Evolutionary conservation across 2,329 filamentous ascomycete genomes (phyloP).

Genomic region (Alternaria sp.): DNA sequence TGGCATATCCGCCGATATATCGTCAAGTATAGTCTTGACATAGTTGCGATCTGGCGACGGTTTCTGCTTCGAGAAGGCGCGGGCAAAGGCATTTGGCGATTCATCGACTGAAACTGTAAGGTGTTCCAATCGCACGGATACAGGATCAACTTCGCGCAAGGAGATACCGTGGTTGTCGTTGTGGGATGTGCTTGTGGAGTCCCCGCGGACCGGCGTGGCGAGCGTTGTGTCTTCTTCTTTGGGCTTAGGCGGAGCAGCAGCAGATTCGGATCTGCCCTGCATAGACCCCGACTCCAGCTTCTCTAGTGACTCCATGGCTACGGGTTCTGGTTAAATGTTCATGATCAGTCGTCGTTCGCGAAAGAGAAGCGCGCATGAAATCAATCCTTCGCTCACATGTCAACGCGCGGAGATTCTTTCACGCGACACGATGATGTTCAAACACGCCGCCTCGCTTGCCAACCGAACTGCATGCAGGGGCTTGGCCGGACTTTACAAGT

Average conservation of each 20-base stretch:
- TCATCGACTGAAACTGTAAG: conserved; percentile 67
- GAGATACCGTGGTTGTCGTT: conserved; percentile 46
- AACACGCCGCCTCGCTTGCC: conserved; percentile 29
- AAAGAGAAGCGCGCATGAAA: conserved; percentile 12
- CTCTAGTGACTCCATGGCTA: conserved; percentile 26
- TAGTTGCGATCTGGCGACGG: conserved; percentile 31
- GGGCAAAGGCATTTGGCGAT: conserved; percentile 54
- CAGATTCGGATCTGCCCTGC: background rate
- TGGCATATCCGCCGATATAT: conserved; percentile 70
- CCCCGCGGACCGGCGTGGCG: conserved; percentile 22
- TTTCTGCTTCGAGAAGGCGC: conserved; percentile 39
- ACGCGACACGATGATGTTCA: conserved; percentile 4
- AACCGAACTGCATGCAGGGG: conserved; percentile 28
- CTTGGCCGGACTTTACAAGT: conserved; percentile 10
- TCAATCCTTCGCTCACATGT: conserved; percentile 8
- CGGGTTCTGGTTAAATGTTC: conserved; percentile 13
- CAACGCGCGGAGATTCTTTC: conserved; percentile 6
- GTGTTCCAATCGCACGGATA: conserved; percentile 63
- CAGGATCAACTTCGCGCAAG: conserved; percentile 63
- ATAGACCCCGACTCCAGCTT: conserved; percentile 18
- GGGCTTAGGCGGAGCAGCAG: conserved; percentile 1
- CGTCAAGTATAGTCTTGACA: conserved; percentile 65
- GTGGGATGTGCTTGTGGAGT: conserved; percentile 31
- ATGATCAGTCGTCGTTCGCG: conserved; percentile 16
- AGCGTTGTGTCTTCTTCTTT: conserved; percentile 12